These are phyloP conservation scores for Laguncularia racemosa DNA, from an alignment of 345 rosid genomes.

Conservation along the genomic window DNA sequence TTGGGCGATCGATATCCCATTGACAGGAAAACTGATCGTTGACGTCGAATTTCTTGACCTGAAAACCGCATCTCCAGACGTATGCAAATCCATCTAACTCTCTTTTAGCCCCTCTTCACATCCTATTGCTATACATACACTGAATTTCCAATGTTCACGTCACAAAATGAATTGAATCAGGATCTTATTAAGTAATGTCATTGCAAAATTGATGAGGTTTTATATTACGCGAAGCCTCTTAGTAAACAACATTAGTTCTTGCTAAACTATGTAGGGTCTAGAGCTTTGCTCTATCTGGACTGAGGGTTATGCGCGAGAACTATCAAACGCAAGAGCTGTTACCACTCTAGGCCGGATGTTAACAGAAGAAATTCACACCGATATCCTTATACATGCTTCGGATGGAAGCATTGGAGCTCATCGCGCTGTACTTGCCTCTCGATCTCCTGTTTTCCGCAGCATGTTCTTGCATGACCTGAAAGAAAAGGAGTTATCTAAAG, in stretches of 20 bases:
- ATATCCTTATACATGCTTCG: conserved; percentile 63
- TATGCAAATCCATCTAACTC: conserved; percentile 23
- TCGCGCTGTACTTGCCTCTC: conserved; percentile 81
- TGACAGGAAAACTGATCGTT: conserved; percentile 75
- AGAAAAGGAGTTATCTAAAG: conserved; percentile 75
- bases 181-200: too few species aligned
- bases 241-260: background rate
- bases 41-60: conserved; percentile 90
- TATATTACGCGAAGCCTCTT: background rate
- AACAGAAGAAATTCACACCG: conserved; percentile 73
- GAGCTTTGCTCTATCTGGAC: conserved; percentile 77
- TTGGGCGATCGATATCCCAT: conserved; percentile 78
- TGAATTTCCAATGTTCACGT: background rate
- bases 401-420: conserved; percentile 86
- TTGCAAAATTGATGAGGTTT: too few species aligned
- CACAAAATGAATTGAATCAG: too few species aligned
- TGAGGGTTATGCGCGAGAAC: conserved; percentile 37
- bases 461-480: conserved; percentile 86
- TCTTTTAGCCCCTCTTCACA: too few species aligned
- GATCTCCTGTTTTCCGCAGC: conserved; percentile 83
- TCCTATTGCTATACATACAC: too few species aligned
- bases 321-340: conserved; percentile 52
- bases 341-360: conserved; percentile 72
- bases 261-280: conserved; percentile 42
- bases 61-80: conserved; percentile 59